Conservation (phyloP, 176 grass and related monocot genomes). For the Urochloa ruziziensis region DNA sequence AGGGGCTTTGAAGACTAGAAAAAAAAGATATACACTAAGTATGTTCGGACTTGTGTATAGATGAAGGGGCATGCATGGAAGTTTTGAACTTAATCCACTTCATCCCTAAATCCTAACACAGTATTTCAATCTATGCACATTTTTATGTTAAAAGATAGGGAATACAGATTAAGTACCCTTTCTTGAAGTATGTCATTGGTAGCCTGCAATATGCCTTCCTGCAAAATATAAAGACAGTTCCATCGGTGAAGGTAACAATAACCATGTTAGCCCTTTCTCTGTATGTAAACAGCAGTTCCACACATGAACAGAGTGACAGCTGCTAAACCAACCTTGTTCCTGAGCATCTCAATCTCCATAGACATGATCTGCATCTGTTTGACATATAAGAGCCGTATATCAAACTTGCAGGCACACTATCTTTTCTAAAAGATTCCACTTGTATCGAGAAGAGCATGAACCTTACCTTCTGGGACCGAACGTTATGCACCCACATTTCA, state of each 20-base stretch:
- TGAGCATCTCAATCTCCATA: constrained; percentile 67
- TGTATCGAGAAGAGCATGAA: background rate
- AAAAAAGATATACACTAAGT: background rate
- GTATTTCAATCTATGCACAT: background rate
- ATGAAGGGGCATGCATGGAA: background rate
- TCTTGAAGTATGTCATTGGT: constrained; percentile 64
- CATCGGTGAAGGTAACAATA: background rate
- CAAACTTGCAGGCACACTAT: background rate
- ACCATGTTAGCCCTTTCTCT: background rate
- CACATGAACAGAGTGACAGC: background rate
- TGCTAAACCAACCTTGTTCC: constrained; percentile 62
- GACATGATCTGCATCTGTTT: constrained; percentile 83
- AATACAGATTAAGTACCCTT: constrained; percentile 46
- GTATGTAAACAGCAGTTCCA: background rate
- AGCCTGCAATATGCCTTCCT: constrained; percentile 68
- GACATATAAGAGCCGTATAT: constrained; percentile 2
- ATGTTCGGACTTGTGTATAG: background rate
- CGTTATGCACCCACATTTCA: constrained; percentile 65
- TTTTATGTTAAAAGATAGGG: background rate
- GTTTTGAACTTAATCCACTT: background rate
- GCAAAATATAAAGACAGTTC: constrained; percentile 24
- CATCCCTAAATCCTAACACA: background rate
- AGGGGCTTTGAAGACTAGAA: background rate
- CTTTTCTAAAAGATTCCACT: background rate
- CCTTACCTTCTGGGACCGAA: constrained; percentile 54